Conservation (phyloP, 208 protist genomes). For the Tritrichomonas foetus region DNA sequence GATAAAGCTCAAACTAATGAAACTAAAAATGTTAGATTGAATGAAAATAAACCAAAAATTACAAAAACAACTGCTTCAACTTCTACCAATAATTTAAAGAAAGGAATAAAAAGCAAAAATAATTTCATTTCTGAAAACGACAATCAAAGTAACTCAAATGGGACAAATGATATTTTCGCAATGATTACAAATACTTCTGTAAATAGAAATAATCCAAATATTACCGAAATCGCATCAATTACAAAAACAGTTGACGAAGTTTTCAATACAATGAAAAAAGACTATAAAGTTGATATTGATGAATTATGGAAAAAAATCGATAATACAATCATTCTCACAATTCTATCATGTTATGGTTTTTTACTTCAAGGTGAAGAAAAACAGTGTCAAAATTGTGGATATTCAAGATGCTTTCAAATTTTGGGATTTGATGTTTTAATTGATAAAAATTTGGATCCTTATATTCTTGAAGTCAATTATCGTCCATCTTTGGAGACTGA, state of each 20-base stretch:
- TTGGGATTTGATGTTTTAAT: constrained; percentile 80
- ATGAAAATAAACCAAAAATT: too few species aligned
- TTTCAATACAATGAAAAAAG: background rate
- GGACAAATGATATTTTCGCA: background rate
- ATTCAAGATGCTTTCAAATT: background rate
- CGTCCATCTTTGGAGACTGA: too few species aligned
- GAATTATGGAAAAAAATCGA: background rate
- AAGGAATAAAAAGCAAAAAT: too few species aligned
- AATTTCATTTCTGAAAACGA: too few species aligned
- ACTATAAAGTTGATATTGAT: background rate
- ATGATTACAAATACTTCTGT: background rate
- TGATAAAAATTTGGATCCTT: background rate
- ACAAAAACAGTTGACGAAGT: background rate
- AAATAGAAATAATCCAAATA: background rate
- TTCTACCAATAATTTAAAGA: too few species aligned
- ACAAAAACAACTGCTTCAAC: too few species aligned
- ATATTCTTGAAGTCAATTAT: constrained; percentile 73
- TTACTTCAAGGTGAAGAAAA: background rate
- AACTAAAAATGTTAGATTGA: too few species aligned
- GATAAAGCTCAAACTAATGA: too few species aligned
- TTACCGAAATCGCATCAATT: background rate
- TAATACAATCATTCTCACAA: background rate
- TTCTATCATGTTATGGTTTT: background rate
- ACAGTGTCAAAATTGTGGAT: background rate
- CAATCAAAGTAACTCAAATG: background rate